These are phyloP conservation scores for Eimeria praecox DNA, from an alignment of 169 alveolate genomes.

Conservation along the genomic window DNA sequence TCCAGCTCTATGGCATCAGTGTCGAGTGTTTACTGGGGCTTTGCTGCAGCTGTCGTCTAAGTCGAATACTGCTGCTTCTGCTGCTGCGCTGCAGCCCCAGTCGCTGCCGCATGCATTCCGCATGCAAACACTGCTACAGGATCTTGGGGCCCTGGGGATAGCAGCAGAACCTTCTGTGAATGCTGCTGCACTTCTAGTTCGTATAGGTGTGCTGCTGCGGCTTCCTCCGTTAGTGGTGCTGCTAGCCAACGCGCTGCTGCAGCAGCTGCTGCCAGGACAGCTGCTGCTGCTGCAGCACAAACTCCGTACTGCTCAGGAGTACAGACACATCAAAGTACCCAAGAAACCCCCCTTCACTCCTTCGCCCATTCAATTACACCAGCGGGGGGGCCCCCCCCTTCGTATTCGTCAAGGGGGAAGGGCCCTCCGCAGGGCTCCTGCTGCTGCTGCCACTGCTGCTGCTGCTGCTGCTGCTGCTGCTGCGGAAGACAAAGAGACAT, in stretches of 20 bases:
- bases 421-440: not conserved
- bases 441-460: not conserved
- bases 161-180: not conserved
- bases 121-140: constrained; percentile 37
- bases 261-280: constrained; percentile 53
- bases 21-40: constrained; percentile 40
- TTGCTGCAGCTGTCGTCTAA: constrained; percentile 6
- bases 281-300: constrained; percentile 10
- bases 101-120: constrained; percentile 44
- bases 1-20: constrained; percentile 56
- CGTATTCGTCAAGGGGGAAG: constrained; percentile 15
- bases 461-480: constrained; percentile 56
- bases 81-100: constrained; percentile 44
- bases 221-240: constrained; percentile 42
- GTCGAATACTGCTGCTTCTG: not conserved
- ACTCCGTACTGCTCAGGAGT: constrained; percentile 37
- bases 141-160: constrained; percentile 26
- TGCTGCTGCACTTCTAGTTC: not conserved
- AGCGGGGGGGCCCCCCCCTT: not conserved
- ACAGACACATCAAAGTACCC: constrained; percentile 48
- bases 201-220: not conserved
- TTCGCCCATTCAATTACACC: not conserved
- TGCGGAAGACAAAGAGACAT: not conserved
- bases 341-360: constrained; percentile 11
- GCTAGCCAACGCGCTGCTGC: constrained; percentile 61